Evolutionary conservation across 805 yeast species (phyloP), one percentile per base, ranked within the genome.

Genomic region (Ascoidea asiatica): DNA sequence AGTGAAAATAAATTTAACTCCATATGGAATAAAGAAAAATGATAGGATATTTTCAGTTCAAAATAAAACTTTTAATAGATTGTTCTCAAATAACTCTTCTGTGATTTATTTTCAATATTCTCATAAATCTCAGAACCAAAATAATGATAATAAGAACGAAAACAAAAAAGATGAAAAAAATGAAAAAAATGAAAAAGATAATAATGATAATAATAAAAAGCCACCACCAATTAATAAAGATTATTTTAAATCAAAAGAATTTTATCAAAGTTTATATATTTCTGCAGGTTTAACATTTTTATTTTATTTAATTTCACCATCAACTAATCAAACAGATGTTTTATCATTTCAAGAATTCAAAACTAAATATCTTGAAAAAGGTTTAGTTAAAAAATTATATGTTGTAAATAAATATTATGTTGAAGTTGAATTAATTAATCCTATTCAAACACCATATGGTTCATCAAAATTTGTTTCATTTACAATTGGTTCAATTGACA

Each of bases 401-500:
- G 95, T 88, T 42, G 71, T 85, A 29, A 87, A 88, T 63, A 78
- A 77, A 52, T 73, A 74, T 49, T 60, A 72, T 3, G 96, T 86
- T 1, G 82, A 77, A 53, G 89, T 84, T 4, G 77, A 79, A 52
- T 61, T 83, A 50, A 69, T 73, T 42, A 62, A 59, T 57, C 51
- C 4, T 69, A 71, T 51, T 62, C 76, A 50, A 51, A 68, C 45
- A 8, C 11, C 37, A 15, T 33, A 37, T 17, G 47, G 47, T 6
- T 39, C n/a, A 18, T 47, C 50, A 38, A 67, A 78, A 5, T 63
- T 72, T 7, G 82, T 81, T 6, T 70, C 72, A 2, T 89, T 89
- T 65, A 81, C 95, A 13, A 86, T 89, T 54, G 96, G 97, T 4
- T 84, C 95, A 0, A 79, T 87, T 5, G 89, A 84, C 51, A 69